Conservation (phyloP, 2,329 filamentous ascomycete genomes). For the Diaporthe nobilis region DNA sequence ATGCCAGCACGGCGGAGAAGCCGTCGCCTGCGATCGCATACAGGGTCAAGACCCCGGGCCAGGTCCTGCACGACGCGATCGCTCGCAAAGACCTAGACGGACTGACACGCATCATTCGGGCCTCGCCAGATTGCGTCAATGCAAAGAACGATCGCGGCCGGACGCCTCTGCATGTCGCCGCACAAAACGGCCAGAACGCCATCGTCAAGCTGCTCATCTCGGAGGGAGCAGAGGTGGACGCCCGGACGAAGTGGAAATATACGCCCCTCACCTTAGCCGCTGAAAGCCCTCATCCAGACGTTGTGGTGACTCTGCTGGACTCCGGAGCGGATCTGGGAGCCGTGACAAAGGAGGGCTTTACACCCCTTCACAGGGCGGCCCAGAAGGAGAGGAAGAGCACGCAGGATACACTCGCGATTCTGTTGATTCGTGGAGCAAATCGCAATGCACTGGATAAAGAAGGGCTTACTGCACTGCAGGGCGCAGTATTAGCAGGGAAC, state of each 20-base stretch:
- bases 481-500: background rate
- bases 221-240: background rate
- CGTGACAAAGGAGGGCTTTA: background rate
- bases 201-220: constrained; percentile 11
- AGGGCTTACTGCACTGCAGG: background rate
- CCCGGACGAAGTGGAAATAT: background rate
- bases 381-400: background rate
- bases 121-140: background rate
- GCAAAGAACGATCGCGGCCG: background rate
- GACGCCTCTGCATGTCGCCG: background rate
- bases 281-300: background rate
- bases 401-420: background rate
- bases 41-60: constrained; percentile 3
- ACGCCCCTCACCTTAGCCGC: constrained; percentile 6
- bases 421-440: background rate
- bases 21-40: background rate
- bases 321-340: background rate
- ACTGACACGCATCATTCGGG: background rate
- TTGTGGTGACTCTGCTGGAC: background rate
- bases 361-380: background rate
- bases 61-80: background rate
- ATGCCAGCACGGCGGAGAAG: background rate
- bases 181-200: background rate
- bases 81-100: background rate
- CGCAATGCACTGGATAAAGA: background rate